Evolutionary conservation across 192 early-diverging fungal species (phyloP).

Genomic region (Entrophospora sp.): DNA sequence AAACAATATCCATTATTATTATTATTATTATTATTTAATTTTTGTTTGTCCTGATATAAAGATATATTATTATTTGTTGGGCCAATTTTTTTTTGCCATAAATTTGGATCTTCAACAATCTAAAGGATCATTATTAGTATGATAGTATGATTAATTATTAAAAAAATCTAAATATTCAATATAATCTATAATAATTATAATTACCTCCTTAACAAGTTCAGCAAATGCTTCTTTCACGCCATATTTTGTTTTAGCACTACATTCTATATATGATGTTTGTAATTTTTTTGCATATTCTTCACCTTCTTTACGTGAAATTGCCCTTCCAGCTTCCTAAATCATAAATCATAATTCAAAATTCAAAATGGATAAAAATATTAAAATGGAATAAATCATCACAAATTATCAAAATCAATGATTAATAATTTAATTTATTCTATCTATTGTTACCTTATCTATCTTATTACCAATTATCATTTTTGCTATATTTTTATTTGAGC

Average conservation of each 20-base stretch:
- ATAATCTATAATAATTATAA: too few relatives aligned
- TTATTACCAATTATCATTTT: conserved; percentile 99
- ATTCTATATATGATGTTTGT: conserved; percentile 91
- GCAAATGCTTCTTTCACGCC: conserved; percentile 92
- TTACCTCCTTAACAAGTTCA: conserved; percentile 91
- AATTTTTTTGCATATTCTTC: conserved; percentile 77
- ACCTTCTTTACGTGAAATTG: conserved; percentile 80
- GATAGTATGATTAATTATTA: too few relatives aligned
- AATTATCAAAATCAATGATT: not conserved
- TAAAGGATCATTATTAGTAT: too few relatives aligned
- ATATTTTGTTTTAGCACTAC: conserved; percentile 86
- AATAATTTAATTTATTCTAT: conserved; percentile 25
- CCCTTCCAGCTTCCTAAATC: conserved; percentile 43
- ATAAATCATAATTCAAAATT: not conserved
- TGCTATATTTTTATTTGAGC: conserved; percentile 73
- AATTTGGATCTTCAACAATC: too few relatives aligned
- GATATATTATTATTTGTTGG: too few relatives aligned
- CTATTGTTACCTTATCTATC: conserved; percentile 73
- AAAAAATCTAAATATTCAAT: too few relatives aligned
- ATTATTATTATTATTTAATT: too few relatives aligned
- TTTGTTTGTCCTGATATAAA: too few relatives aligned
- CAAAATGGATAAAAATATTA: too few relatives aligned
- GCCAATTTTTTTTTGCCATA: too few relatives aligned
- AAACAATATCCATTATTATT: too few relatives aligned
- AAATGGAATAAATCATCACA: not conserved